These are phyloP conservation scores for Bretschneidera sinensis DNA, from an alignment of 345 rosid genomes.

Conservation along the genomic window DNA sequence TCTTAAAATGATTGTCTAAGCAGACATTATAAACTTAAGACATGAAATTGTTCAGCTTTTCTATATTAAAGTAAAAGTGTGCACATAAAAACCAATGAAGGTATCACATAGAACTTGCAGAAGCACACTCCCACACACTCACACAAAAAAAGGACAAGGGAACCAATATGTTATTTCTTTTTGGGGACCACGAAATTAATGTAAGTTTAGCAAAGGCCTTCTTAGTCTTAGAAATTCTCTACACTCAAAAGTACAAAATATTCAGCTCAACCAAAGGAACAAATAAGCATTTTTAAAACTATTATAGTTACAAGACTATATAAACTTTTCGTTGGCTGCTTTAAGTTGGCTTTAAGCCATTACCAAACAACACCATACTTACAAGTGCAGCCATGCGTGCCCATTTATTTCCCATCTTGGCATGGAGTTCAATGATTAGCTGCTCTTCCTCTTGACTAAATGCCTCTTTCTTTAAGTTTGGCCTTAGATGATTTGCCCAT, in stretches of 20 bases:
- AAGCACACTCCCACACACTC: too few species aligned
- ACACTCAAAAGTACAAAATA: not conserved
- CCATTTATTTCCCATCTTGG: constrained; percentile 99
- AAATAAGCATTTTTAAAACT: too few species aligned
- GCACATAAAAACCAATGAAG: not conserved
- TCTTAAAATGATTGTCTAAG: not conserved
- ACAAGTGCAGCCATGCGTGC: constrained; percentile 98
- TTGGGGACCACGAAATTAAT: not conserved
- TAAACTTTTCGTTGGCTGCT: too few species aligned
- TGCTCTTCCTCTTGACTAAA: constrained; percentile 90
- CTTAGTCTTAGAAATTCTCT: not conserved
- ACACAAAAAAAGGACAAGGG: not conserved
- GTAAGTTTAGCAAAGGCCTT: not conserved
- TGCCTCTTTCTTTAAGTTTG: constrained; percentile 95
- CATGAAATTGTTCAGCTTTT: not conserved
- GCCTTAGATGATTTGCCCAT: constrained; percentile 98
- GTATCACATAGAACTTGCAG: not conserved
- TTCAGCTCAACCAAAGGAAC: not conserved
- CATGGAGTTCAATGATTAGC: constrained; percentile 82
- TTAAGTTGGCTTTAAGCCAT: too few species aligned
- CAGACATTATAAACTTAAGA: not conserved
- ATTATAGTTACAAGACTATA: constrained; percentile 7
- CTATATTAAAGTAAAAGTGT: too few species aligned
- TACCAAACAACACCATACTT: too few species aligned
- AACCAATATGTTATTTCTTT: not conserved